These are phyloP conservation scores for Aphanomyces cochlioides DNA, from an alignment of 352 stramenopile species.

Conservation along the genomic window DNA sequence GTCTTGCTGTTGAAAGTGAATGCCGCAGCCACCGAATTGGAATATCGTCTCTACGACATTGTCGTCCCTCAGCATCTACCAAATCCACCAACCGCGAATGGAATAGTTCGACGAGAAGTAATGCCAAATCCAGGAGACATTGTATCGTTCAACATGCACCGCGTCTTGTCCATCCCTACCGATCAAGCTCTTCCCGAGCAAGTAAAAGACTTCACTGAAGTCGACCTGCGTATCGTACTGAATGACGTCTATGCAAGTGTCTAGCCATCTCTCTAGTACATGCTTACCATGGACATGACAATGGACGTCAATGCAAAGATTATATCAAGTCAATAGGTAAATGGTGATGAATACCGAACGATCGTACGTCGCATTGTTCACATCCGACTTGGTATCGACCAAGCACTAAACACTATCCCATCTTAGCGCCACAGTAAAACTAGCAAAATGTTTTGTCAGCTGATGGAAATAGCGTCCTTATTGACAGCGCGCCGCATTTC, in stretches of 20 bases:
- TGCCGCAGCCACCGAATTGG: no score
- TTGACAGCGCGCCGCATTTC: no score
- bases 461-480: not conserved
- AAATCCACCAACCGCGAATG: not conserved
- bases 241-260: no score
- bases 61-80: not conserved
- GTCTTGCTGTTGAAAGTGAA: not conserved
- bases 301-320: no score
- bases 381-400: conserved; percentile 8
- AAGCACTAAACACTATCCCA: not conserved
- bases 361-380: conserved; percentile 9
- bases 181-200: not conserved
- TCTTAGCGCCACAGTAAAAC: not conserved
- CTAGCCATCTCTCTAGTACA: not conserved
- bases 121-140: conserved; percentile 10
- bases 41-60: no score
- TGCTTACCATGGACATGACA: not conserved
- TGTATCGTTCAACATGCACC: conserved; percentile 27
- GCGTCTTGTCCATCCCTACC: not conserved
- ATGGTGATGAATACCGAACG: no score
- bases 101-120: conserved; percentile 15
- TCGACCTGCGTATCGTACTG: conserved; percentile 30
- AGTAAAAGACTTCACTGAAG: not conserved
- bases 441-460: no score
- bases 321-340: no score